A percentile compares a stretch with the other conserved stretches of the same genome.
Evolutionary conservation across 805 yeast genomes (phyloP).

Genomic region (Torulaspora indica): DNA sequence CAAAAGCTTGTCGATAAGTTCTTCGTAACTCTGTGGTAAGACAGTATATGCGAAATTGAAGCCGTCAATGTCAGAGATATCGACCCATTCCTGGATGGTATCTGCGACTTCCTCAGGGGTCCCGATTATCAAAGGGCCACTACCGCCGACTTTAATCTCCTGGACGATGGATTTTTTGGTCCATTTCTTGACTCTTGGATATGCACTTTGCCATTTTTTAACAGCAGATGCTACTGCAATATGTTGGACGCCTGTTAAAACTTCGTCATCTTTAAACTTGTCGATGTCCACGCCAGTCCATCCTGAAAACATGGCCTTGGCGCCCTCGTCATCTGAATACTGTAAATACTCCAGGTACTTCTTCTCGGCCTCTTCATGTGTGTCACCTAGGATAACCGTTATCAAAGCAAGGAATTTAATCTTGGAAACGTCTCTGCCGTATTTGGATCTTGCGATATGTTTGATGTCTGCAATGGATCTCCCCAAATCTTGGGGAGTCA

Average conservation of each 20-base stretch:
- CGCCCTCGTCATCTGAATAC: slow-evolving; percentile 42
- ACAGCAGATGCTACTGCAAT: slow-evolving; percentile 34
- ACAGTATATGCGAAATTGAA: slow-evolving; percentile 42
- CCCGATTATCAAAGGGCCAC: slow-evolving; percentile 35
- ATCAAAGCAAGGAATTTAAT: slow-evolving; percentile 40
- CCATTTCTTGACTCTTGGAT: slow-evolving; percentile 20
- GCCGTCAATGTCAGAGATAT: slow-evolving; percentile 41
- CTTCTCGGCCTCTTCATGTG: slow-evolving; percentile 41
- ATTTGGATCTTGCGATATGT: slow-evolving; percentile 34
- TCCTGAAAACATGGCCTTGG: slow-evolving; percentile 43
- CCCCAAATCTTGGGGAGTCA: slow-evolving; percentile 33
- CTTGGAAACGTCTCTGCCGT: slow-evolving; percentile 37
- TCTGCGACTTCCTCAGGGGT: slow-evolving; percentile 40
- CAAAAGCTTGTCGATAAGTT: slow-evolving; percentile 36
- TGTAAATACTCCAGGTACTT: slow-evolving; percentile 35
- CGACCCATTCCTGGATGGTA: slow-evolving; percentile 40
- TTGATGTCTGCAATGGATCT: slow-evolving; percentile 34
- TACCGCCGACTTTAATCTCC: slow-evolving; percentile 29
- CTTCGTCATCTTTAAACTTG: slow-evolving; percentile 38
- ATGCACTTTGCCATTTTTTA: slow-evolving; percentile 28
- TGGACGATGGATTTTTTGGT: slow-evolving; percentile 32
- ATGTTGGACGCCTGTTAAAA: slow-evolving; percentile 33
- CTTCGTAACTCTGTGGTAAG: slow-evolving; percentile 38
- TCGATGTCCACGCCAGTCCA: slow-evolving; percentile 44
- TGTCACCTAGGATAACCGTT: slow-evolving; percentile 39